Base-by-base conservation (phyloP, 192 early-diverging fungal genomes). In the Cladochytrium replicatum region DNA sequence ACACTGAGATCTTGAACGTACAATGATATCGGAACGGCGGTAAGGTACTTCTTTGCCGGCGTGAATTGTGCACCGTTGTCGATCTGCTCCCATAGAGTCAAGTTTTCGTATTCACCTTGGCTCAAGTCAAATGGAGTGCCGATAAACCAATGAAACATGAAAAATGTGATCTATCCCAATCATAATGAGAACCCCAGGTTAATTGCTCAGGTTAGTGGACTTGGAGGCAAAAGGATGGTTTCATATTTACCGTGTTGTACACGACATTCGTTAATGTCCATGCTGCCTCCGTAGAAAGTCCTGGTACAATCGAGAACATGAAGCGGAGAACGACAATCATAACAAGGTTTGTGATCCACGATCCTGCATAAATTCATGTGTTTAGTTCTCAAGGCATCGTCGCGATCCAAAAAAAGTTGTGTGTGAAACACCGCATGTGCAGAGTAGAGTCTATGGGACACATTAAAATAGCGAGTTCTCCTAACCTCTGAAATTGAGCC, bases 71-170 rank as follows among this genome's bases (percentile, higher is more conserved):
- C 87, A 29, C 93, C 93, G 51, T 90, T 84, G 71, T 99, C 95
- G 61, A 99, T 93, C 71, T 99, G 95, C 65, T 99, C 93, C 95
- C 95, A 99, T 34, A 99, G 75, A 15, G 93, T 99, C 32, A 93
- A 62, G 43, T 85, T 86, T 58, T 90, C 87, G 48, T 86, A 93
- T 2, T 89, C 91, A 40, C 89, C 89, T 67, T 94, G 89, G 57
- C 89, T 86, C 26, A 90, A 77, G 54, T 88, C 84, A 54, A 94
- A 99, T 29, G 95, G 95, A 17, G 87, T 87, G n/a, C 93, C 91
- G 40, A 85, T 84, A 42, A 99, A 80, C 75, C 88, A 86, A 67
- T 99, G 95, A 64, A 99, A 99, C 88, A 96, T 91, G 55, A 99
- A 74, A 67, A 91, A 96, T n/a, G 77, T 82, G 64, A 84, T 78